phyloP scores from a whole-genome alignment of 768 basidiomycete species.

The Boletus tylopilopsis region DNA sequence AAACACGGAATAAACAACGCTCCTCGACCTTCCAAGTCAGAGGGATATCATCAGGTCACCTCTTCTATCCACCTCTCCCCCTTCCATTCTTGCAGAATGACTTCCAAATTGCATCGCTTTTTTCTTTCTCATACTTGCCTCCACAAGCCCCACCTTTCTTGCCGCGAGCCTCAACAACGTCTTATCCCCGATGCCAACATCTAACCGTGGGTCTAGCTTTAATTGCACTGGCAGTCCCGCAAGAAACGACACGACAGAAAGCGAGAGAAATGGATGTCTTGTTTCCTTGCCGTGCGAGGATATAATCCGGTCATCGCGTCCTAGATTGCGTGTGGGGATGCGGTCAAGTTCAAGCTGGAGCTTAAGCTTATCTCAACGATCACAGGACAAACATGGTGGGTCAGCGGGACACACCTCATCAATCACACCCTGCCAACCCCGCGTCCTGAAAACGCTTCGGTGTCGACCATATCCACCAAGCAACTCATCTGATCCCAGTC shows the following conservation, averaged over 20 bases:
- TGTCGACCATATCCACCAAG: slow-evolving; percentile 93
- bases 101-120: slow-evolving; percentile 97
- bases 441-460: slow-evolving; percentile 62
- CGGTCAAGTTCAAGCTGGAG: slow-evolving; percentile 87
- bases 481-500: slow-evolving; percentile 93
- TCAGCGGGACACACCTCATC: slow-evolving; percentile 56
- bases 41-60: slow-evolving; percentile 42
- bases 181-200: slow-evolving; percentile 87
- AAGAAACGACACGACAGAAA: slow-evolving; percentile 73
- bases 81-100: slow-evolving; percentile 79
- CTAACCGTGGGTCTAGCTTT: slow-evolving; percentile 76
- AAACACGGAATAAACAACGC: slow-evolving; percentile 28
- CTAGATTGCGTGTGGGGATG: slow-evolving; percentile 85
- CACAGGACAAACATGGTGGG: neutral
- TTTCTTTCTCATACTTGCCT: slow-evolving; percentile 78
- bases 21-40: no score
- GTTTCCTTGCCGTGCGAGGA: slow-evolving; percentile 91
- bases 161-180: slow-evolving; percentile 73
- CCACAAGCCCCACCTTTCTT: slow-evolving; percentile 65
- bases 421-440: slow-evolving; percentile 74
- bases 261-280: slow-evolving; percentile 85
- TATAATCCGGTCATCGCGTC: slow-evolving; percentile 91
- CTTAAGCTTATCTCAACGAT: slow-evolving; percentile 36
- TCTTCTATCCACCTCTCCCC: slow-evolving; percentile 45
- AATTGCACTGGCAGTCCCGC: slow-evolving; percentile 74